phyloP scores from a whole-genome alignment of 257 asterid species.

The Anisodus acutangulus region DNA sequence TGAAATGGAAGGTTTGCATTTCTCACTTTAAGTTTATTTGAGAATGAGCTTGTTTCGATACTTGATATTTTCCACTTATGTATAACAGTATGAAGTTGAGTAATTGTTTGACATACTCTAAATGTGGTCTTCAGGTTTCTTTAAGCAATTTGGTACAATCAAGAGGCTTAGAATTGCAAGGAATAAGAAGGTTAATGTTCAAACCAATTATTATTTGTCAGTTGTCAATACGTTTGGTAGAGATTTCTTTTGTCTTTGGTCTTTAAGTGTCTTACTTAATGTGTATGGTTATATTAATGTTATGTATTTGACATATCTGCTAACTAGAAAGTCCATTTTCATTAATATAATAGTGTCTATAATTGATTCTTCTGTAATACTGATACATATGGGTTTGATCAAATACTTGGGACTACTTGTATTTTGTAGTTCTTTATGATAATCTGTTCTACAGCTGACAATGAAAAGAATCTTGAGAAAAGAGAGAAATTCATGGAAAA shows the following conservation, averaged over 20 bases:
- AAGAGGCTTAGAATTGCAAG: conserved; percentile 88
- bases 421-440: neutral
- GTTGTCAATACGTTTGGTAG: neutral
- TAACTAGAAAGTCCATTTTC: neutral
- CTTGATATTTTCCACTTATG: conserved; percentile 7
- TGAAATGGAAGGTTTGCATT: conserved; percentile 83
- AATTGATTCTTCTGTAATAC: too few species aligned
- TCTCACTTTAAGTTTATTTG: neutral
- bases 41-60: neutral
- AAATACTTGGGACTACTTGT: neutral
- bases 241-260: neutral
- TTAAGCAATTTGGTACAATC: conserved; percentile 85
- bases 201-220: neutral
- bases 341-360: neutral
- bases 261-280: conserved; percentile 2
- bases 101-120: neutral
- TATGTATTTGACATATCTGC: neutral
- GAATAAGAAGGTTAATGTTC: conserved; percentile 69
- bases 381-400: neutral
- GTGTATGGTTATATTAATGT: neutral
- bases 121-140: conserved; percentile 68
- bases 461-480: neutral
- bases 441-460: neutral
- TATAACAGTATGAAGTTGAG: neutral
- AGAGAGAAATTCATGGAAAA: neutral